Conservation (phyloP, 2,329 filamentous ascomycete species). For the Lachnellula suecica region DNA sequence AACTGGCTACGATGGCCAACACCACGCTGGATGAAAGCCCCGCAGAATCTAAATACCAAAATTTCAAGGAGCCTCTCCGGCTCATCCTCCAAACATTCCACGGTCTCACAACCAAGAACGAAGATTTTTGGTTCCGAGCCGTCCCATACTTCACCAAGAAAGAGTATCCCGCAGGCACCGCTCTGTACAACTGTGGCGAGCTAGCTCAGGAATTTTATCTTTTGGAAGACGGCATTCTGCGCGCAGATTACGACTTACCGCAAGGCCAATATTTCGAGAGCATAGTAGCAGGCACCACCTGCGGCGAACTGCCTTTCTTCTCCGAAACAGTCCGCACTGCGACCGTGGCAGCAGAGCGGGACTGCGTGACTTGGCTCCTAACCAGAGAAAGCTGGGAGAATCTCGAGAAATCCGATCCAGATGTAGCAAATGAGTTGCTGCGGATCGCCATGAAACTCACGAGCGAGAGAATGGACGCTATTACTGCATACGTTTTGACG, state of each 20-base stretch:
- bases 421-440: conserved; percentile 80
- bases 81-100: conserved; percentile 96
- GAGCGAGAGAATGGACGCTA: conserved; percentile 83
- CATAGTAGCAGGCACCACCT: conserved; percentile 92
- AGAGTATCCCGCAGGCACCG: conserved; percentile 65
- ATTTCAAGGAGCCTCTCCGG: conserved; percentile 85
- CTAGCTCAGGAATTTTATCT: conserved; percentile 83
- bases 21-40: conserved; percentile 67
- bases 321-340: conserved; percentile 85
- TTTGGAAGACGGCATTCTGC: conserved; percentile 82
- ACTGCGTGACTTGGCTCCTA: conserved; percentile 82
- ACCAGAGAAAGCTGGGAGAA: conserved; percentile 68
- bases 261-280: conserved; percentile 88
- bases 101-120: conserved; percentile 78
- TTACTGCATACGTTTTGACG: conserved; percentile 51
- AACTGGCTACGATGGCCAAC: conserved; percentile 76
- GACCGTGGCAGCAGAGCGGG: conserved; percentile 78
- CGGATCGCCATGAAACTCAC: conserved; percentile 90
- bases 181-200: conserved; percentile 79
- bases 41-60: conserved; percentile 70
- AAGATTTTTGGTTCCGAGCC: conserved; percentile 92
- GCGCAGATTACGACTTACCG: conserved; percentile 86
- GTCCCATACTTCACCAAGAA: conserved; percentile 72
- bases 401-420: conserved; percentile 70
- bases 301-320: conserved; percentile 95